Conservation (phyloP, 768 basidiomycete genomes). For the Pulveroboletus ravenelii region DNA sequence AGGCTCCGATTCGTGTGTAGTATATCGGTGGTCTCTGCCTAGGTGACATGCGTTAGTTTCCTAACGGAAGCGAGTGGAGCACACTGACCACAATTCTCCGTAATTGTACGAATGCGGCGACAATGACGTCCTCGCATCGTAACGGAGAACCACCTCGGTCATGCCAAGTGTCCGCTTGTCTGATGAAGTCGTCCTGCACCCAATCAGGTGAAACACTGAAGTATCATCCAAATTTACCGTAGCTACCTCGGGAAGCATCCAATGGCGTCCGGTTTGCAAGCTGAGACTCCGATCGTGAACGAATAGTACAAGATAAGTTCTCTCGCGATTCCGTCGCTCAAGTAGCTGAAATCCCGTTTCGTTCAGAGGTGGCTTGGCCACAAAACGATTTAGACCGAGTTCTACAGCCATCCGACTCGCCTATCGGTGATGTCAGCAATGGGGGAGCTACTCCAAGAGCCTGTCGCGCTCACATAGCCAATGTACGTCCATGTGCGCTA, state of each 20-base stretch:
- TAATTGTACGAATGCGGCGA: constrained; percentile 71
- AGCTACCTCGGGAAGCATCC: constrained; percentile 78
- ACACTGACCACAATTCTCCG: constrained; percentile 71
- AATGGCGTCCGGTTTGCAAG: constrained; percentile 80
- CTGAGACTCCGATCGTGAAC: constrained; percentile 83
- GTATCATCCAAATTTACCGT: background rate
- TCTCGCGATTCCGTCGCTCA: constrained; percentile 80
- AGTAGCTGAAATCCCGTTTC: constrained; percentile 64
- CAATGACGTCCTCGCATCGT: constrained; percentile 78
- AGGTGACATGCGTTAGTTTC: constrained; percentile 6
- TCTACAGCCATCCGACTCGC: constrained; percentile 88
- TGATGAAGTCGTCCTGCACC: constrained; percentile 61
- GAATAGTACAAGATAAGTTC: constrained; percentile 81
- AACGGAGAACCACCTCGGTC: constrained; percentile 45
- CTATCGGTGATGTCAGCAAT: constrained; percentile 31
- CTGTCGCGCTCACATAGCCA: constrained; percentile 58
- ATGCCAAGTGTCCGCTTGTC: constrained; percentile 69
- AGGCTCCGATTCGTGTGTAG: constrained; percentile 52
- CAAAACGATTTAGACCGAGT: constrained; percentile 70
- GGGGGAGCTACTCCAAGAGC: background rate
- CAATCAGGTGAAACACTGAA: constrained; percentile 11
- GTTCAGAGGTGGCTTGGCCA: constrained; percentile 46
- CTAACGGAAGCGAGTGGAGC: background rate
- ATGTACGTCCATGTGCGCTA: constrained; percentile 86
- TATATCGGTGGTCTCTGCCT: constrained; percentile 79